Evolutionary conservation across 805 yeast genomes (phyloP).

Genomic region (Phaffomyces opuntiae): DNA sequence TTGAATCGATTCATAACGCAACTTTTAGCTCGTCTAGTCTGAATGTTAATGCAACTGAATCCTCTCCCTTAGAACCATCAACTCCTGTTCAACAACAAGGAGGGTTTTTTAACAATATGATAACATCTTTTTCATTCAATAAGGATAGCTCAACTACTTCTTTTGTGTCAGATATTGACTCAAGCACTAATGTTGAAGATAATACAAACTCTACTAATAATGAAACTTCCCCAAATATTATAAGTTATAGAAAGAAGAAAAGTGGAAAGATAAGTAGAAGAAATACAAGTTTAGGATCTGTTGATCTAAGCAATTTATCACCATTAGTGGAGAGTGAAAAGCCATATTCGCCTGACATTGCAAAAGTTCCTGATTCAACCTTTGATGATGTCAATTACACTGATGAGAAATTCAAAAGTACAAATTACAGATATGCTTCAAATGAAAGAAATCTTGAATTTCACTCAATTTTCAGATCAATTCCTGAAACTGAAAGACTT

Average conservation of each 20-base stretch:
- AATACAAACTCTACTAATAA: conserved; percentile 3
- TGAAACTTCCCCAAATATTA: conserved; percentile 18
- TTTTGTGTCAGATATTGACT: background rate
- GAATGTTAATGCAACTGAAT: conserved; percentile 8
- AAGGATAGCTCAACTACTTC: conserved; percentile 2
- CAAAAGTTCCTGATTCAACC: conserved; percentile 1
- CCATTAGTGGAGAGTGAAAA: conserved; percentile 16
- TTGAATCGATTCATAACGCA: conserved; percentile 23
- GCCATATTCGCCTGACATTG: conserved; percentile 9
- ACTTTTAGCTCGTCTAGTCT: conserved; percentile 18
- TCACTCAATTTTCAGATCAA: conserved; percentile 62
- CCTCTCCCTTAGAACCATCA: conserved; percentile 9
- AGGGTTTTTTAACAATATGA: conserved; percentile 18
- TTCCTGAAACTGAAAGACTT: conserved; percentile 63
- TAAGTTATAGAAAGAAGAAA: conserved; percentile 18
- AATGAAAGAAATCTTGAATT: conserved; percentile 64
- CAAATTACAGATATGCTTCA: conserved; percentile 59
- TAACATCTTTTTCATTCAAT: conserved; percentile 13
- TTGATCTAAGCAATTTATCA: conserved; percentile 11
- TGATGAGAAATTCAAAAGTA: conserved; percentile 50
- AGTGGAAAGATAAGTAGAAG: conserved; percentile 10
- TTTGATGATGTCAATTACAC: conserved; percentile 39
- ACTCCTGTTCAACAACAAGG: conserved; percentile 13
- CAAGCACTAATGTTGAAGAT: background rate
- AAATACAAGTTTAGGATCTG: conserved; percentile 14